Evolutionary conservation across 306 rosid species (phyloP), one percentile per base, ranked within the genome.

Genomic region (Dalbergia cochinchinensis): DNA sequence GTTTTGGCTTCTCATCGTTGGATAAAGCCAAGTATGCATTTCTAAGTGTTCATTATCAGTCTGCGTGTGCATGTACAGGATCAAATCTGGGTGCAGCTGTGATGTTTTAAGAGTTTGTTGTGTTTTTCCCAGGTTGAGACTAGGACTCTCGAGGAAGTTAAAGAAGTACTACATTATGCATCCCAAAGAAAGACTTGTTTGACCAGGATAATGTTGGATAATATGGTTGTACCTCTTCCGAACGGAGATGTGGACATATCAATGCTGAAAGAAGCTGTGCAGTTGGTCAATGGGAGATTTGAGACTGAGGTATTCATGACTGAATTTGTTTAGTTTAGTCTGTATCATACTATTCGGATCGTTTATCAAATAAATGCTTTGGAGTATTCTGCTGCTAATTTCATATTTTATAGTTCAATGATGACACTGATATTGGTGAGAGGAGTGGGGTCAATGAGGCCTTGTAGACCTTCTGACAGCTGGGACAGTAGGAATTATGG

Each of bases 141-240:
- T 67, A 91, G 99, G 80, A 95, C 97, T 42, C 87, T 91, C 13
- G 94, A 93, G 80, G 99, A 95, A 85, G 85, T 93, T 74, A 78
- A 88, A 13, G 91, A 91, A 79, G 95, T 87, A 64, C 81, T 92
- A 42, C 77, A 80, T 63, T 89, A 90, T 78, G 91, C 99, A 60
- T 83, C 91, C 57, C 89, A 91, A 83, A 85, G 92, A 65, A 86
- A 89, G 84, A 93, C 99, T 44, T 88, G 86, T 71, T 79, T 95
- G 87, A 92, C 92, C 77, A 86, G 94, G 72, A 90, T 92, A 77
- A 92, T 95, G 99, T 87, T 95, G 95, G 99, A 95, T 81, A 92
- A 95, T 81, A 95, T 95, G 99, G 98, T 95, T 74, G 88, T 87
- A 57, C 98, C 98, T 51, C 84, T 89, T 72, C 84, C 90, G 20